Base-by-base conservation (phyloP, 176 grass and related monocot species). In the Bromus sterilis region DNA sequence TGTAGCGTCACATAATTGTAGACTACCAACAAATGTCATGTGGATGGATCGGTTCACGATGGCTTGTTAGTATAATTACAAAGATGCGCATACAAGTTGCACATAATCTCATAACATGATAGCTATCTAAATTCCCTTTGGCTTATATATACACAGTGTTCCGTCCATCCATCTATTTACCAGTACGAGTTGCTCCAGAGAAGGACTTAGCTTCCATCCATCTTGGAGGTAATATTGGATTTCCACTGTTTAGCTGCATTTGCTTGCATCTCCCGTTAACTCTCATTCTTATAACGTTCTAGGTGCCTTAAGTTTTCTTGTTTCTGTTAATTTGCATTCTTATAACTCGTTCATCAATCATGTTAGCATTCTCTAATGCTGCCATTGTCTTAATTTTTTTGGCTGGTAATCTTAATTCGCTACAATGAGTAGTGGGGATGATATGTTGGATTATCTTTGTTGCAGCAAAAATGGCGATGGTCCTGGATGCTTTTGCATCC, bases 401-500 rank as follows among this genome's bases (percentile, higher is more conserved):
- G 13, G 0, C 4, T 30, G 5, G 26, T 31, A 16, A 61, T 61
- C 12, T 5, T 53, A 1, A 46, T 32, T 63, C 31, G 11, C 61
- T 33, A 16, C 30, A 64, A 10, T 0, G 30, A 61, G 26, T 6
- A 12, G 4, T 30, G 26, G 58, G 5, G 26, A 7, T 61, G 58
- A 61, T 61, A 61, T 61, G 1, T 60, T 29, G 24, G 25, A 1
- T 61, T 16, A 61, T 30, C 26, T 60, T 30, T 30, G 26, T 61
- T 13, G 15, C 26, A 30, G 26, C 4, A 57, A 58, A 58, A 28
- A 87, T 87, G 78, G 59, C 85, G 6, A 66, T 82, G 41, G 30
- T 87, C 3, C 34, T 77, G 4, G 78, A 82, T 48, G 51, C 77
- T 7, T 77, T 87, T 31, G 44, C 81, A 7, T 28, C 25, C 24